These are phyloP conservation scores for Exophiala phaeomuriformis DNA, from an alignment of 2,329 filamentous ascomycete genomes.

Conservation along the genomic window DNA sequence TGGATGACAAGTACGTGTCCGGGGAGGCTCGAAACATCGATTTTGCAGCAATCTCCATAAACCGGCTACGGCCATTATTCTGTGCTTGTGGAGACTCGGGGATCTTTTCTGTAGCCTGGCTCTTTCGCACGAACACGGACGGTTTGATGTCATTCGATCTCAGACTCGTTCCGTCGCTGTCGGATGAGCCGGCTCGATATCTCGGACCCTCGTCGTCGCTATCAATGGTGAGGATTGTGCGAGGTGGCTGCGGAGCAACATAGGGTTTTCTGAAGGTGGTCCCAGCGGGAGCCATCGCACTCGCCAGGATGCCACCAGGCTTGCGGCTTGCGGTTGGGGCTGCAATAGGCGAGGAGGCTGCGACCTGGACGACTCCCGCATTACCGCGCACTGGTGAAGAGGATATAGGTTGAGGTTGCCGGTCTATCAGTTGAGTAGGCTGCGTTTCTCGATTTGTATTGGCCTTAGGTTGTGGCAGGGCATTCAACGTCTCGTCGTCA, in stretches of 20 bases:
- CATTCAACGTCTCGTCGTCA: constrained; percentile 44
- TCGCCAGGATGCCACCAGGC: constrained; percentile 45
- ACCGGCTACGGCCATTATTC: constrained; percentile 30
- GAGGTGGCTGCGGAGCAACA: constrained; percentile 36
- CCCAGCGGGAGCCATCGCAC: constrained; percentile 66
- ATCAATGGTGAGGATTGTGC: constrained; percentile 41
- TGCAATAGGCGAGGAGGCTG: constrained; percentile 75
- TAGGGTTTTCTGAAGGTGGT: constrained; percentile 58
- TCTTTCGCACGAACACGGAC: constrained; percentile 38
- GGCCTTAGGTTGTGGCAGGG: constrained; percentile 38
- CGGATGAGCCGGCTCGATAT: constrained; percentile 57
- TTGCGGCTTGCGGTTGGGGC: constrained; percentile 30
- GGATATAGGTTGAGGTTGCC: constrained; percentile 28
- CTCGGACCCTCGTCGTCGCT: constrained; percentile 52
- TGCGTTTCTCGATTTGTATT: constrained; percentile 51
- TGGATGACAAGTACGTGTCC: constrained; percentile 13
- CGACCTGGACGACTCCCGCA: constrained; percentile 61
- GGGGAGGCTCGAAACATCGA: constrained; percentile 38
- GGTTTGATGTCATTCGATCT: constrained; percentile 53
- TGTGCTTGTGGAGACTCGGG: constrained; percentile 36
- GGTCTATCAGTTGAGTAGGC: constrained; percentile 53
- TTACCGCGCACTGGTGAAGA: constrained; percentile 31
- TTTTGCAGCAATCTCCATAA: constrained; percentile 40
- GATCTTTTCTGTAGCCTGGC: constrained; percentile 33
- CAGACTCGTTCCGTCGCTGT: constrained; percentile 48